Conservation (phyloP, 2,329 filamentous ascomycete species). For the Penicillium sp. region DNA sequence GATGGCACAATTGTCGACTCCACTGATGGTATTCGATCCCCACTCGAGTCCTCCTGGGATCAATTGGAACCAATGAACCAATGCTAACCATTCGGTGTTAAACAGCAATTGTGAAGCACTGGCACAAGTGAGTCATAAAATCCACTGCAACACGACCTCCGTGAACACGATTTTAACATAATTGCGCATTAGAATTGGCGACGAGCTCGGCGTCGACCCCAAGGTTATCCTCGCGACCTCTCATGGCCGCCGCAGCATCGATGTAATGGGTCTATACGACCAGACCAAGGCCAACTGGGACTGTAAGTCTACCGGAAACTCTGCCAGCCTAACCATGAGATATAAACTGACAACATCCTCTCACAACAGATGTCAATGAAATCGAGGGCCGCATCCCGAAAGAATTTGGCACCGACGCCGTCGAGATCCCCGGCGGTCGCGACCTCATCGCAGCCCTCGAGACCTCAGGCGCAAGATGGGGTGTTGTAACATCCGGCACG, state of each 20-base stretch:
- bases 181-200: constrained; percentile 43
- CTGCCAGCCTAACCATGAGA: not conserved
- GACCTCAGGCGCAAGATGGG: constrained; percentile 60
- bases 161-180: not conserved
- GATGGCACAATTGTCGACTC: constrained; percentile 43
- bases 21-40: constrained; percentile 32
- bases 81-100: constrained; percentile 43
- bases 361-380: constrained; percentile 58
- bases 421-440: constrained; percentile 77
- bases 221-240: constrained; percentile 78
- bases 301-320: constrained; percentile 51
- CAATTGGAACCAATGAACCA: constrained; percentile 43
- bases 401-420: constrained; percentile 65
- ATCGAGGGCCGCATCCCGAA: constrained; percentile 71
- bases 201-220: constrained; percentile 76
- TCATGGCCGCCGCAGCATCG: constrained; percentile 82
- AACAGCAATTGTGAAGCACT: constrained; percentile 56
- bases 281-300: constrained; percentile 86
- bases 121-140: constrained; percentile 46
- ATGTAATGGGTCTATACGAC: constrained; percentile 68
- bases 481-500: constrained; percentile 71
- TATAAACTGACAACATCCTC: not conserved
- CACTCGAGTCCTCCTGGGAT: constrained; percentile 16
- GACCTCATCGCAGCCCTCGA: constrained; percentile 60
- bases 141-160: not conserved